phyloP scores from a whole-genome alignment of 805 yeast genomes.

The Myxozyma geophila region DNA sequence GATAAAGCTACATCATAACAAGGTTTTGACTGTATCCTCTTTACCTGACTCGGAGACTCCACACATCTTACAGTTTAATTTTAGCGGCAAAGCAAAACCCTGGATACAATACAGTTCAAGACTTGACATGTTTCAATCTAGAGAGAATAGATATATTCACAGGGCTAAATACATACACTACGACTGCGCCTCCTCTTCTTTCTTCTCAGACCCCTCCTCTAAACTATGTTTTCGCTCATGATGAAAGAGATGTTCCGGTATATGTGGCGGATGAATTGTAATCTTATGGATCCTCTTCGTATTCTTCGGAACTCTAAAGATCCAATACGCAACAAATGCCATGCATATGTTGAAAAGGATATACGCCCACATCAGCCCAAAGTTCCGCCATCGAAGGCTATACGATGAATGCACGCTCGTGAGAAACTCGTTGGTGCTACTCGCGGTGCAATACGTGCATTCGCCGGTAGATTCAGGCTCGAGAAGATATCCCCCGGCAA shows the following conservation, averaged over 20 bases:
- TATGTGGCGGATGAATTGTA: neutral
- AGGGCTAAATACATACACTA: too few relatives aligned
- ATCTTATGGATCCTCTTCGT: slow-evolving; percentile 7
- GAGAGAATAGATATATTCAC: too few relatives aligned
- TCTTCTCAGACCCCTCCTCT: neutral
- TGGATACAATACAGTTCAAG: too few relatives aligned
- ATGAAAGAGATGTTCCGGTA: neutral
- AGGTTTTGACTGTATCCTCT: too few relatives aligned
- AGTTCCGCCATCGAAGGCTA: slow-evolving; percentile 66
- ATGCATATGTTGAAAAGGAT: slow-evolving; percentile 48
- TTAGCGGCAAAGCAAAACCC: too few relatives aligned
- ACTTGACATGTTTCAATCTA: too few relatives aligned
- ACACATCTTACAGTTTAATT: too few relatives aligned
- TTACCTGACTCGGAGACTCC: too few relatives aligned
- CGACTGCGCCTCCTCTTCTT: neutral
- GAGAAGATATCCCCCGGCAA: slow-evolving; percentile 60
- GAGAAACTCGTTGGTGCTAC: slow-evolving; percentile 35
- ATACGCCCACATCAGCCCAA: slow-evolving; percentile 59
- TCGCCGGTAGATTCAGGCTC: slow-evolving; percentile 53
- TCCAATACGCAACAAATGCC: slow-evolving; percentile 48
- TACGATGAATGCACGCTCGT: slow-evolving; percentile 48
- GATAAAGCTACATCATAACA: too few relatives aligned
- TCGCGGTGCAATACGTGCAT: slow-evolving; percentile 53
- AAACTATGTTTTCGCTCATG: neutral
- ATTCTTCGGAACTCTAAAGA: slow-evolving; percentile 32